These are phyloP conservation scores for Austroboletus festivus DNA, from an alignment of 768 basidiomycete genomes.

Conservation along the genomic window DNA sequence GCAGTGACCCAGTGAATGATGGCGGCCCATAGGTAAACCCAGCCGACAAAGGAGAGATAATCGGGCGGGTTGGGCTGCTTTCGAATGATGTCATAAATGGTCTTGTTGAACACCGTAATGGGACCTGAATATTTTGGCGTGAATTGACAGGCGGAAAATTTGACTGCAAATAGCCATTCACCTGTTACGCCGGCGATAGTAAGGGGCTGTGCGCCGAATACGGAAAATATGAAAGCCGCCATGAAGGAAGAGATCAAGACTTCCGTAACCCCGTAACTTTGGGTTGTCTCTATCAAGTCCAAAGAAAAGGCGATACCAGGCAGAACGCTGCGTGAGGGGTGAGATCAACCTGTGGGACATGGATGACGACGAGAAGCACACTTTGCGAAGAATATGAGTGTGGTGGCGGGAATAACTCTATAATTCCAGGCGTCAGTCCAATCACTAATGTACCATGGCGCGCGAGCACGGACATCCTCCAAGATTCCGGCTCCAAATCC, in stretches of 20 bases:
- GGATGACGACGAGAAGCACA: conserved; percentile 32
- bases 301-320: conserved; percentile 91
- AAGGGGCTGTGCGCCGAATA: conserved; percentile 87
- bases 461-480: conserved; percentile 64
- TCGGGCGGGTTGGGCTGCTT: conserved; percentile 55
- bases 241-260: conserved; percentile 82
- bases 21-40: conserved; percentile 91
- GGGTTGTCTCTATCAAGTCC: conserved; percentile 87
- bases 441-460: conserved; percentile 80
- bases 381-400: conserved; percentile 85
- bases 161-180: conserved; percentile 18
- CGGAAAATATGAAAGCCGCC: conserved; percentile 83
- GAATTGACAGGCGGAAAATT: not conserved
- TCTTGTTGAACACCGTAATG: conserved; percentile 91
- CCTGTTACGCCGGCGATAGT: conserved; percentile 92
- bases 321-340: conserved; percentile 51
- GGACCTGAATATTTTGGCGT: conserved; percentile 53
- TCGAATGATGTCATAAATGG: conserved; percentile 73
- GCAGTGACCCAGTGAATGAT: conserved; percentile 84
- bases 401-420: conserved; percentile 82
- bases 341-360: too few species aligned
- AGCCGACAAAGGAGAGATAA: conserved; percentile 86
- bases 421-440: conserved; percentile 95
- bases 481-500: conserved; percentile 64
- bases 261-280: conserved; percentile 87